Evolutionary conservation across 78 protist genomes (phyloP), one percentile per base, ranked within the genome.

Genomic region (Diacronema lutheri): DNA sequence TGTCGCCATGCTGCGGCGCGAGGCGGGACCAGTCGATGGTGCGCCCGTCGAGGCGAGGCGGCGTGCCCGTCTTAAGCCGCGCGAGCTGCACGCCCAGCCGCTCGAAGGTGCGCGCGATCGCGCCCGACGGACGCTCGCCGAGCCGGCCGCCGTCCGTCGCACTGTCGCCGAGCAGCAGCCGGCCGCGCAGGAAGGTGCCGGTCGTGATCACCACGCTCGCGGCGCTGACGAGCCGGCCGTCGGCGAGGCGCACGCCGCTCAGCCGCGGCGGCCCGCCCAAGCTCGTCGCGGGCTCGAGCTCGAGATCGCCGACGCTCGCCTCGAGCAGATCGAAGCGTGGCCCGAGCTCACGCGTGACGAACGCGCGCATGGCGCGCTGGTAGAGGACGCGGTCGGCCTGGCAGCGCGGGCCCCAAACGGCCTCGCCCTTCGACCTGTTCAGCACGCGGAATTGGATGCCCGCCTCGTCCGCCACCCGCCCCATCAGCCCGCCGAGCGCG

Each of bases 121-220:
- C 76, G 33, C 31, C 44, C 33, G 68, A 29, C 23, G 87, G 87
- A 21, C 61, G 87, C 68, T 68, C 76, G 81, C 68, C 74, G n/a
- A 65, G 1, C 72, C 26, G 73, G 1, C 86, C 86, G 1, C 74
- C 86, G 38, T 74, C 38, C 7, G 46, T 40, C 57, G 9, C 44
- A 2, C 10, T 10, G 35, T 33, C 2, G 40, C 97, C 99, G 38
- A 95, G 31, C 81, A 94, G 93, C 38, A 93, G 91, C 29, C 86
- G 74, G 14, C 97, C 99, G 21, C 97, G 93, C 55, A 97, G 83
- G 50, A 97, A 97, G 16, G 99, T 97, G 41, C 99, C 99, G 11
- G 99, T 97, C 14, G 99, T 95, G 66, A 97, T 29, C 12, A 97
- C 88, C 46, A 84, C 81, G 56, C 26, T 9, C 64, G 56, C 25